Base-by-base conservation (phyloP, 73 alveolate species). In the Blepharisma stoltei region DNA sequence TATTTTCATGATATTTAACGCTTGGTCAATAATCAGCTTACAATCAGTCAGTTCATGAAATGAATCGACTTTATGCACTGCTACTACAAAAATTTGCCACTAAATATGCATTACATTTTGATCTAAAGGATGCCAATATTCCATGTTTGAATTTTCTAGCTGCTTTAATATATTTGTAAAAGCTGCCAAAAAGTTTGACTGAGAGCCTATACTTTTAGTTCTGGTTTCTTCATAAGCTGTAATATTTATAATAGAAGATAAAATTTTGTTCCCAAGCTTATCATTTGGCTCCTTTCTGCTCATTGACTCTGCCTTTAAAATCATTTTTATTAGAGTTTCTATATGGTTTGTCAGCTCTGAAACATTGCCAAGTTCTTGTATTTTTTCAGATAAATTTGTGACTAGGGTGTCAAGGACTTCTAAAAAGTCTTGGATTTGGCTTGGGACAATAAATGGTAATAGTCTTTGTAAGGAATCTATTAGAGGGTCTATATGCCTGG, bases 401-500 rank as follows among this genome's bases (percentile, higher is more conserved):
- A 69, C 41, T n/a, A 69, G 41, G 38, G 45, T 9, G 14, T 69
- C 76, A 14, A 44, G n/a, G 38, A 69, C 65, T 69, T 46, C 79
- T 38, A 43, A 8, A 8, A 44, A 7, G 11, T 14, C 14, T 7
- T 9, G 20, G 1, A n/a, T 14, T 69, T 44, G 79, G 23, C 32
- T 9, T n/a, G 55, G 55, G 27, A 11, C 79, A 9, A 69, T 18
- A 37, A 14, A 14, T 44, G 11, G 11, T 4, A 46, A 11, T 9
- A 69, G 3, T 44, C 27, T 38, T 25, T 25, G 54, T 44, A 44
- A 38, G 38, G 75, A 18, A 9, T 69, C n/a, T 23, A 69, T n/a
- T 14, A 69, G 21, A 9, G 79, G 65, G 14, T 18, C 37, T 53
- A 69, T 43, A 9, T 60, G 73, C 4, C 4, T 60, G 2, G 73